Conservation (phyloP, 2,329 filamentous ascomycete genomes). For the Phialophora chinensis region DNA sequence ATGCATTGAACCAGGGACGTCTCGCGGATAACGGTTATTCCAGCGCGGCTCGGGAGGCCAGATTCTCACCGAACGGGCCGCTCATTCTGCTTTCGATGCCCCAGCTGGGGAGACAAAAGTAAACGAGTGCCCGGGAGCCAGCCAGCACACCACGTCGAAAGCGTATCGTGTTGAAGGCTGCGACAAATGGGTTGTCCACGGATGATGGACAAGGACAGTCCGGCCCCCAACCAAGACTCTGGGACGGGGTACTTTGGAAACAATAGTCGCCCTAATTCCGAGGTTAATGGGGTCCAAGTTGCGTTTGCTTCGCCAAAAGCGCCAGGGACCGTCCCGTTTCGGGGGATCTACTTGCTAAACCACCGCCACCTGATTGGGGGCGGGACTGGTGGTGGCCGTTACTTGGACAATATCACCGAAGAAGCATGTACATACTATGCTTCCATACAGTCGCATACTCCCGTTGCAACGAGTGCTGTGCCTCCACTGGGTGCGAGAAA, state of each 20-base stretch:
- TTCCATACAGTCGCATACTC: no score
- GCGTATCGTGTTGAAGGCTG: neutral
- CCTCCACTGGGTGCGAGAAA: no score
- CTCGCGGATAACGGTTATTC: no score
- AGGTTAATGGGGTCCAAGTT: neutral
- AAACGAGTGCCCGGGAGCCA: neutral
- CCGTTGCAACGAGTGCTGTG: no score
- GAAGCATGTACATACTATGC: no score
- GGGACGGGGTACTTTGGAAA: neutral
- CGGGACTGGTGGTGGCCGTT: no score
- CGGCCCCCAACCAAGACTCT: neutral
- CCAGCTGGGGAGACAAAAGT: neutral
- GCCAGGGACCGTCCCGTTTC: slow-evolving; percentile 1
- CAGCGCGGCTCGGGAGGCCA: neutral
- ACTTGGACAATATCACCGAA: no score
- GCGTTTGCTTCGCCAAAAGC: neutral
- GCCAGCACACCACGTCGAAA: neutral
- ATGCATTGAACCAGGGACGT: neutral
- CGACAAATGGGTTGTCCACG: neutral
- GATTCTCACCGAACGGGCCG: no score
- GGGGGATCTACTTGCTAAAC: no score
- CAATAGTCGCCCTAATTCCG: neutral
- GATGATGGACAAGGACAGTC: neutral
- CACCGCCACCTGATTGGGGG: neutral
- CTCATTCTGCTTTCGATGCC: neutral